Conservation (phyloP, 164 flowering plant species). For the Tetracentron sinense region DNA sequence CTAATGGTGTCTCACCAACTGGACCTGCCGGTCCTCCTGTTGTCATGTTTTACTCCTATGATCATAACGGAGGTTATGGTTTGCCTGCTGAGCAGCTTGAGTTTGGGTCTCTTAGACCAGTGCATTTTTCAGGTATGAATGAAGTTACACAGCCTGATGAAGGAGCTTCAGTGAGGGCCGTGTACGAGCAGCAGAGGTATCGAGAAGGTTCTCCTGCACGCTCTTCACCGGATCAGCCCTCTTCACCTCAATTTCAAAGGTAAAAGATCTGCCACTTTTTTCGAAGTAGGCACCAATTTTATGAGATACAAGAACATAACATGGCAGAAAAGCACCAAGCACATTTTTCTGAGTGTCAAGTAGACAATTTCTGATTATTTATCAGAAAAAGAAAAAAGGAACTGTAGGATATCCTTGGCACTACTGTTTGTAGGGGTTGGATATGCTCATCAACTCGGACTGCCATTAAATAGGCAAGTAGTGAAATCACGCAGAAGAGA, state of each 20-base stretch:
- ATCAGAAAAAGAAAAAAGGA: too few relatives aligned
- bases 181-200: constrained; percentile 50
- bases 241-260: constrained; percentile 72
- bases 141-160: constrained; percentile 48
- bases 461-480: too few relatives aligned
- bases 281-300: too few relatives aligned
- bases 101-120: constrained; percentile 82
- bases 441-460: neutral
- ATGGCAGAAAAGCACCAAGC: too few relatives aligned
- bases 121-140: constrained; percentile 44
- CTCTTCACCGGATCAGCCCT: constrained; percentile 80
- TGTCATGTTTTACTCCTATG: constrained; percentile 82
- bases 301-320: too few relatives aligned
- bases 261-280: too few relatives aligned
- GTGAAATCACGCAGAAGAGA: neutral
- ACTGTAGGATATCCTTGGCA: too few relatives aligned
- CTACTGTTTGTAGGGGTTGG: neutral
- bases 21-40: constrained; percentile 63
- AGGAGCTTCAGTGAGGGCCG: constrained; percentile 38
- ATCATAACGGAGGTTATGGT: constrained; percentile 47
- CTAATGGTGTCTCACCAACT: constrained; percentile 50
- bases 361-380: too few relatives aligned
- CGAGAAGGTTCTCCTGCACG: constrained; percentile 40
- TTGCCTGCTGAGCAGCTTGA: constrained; percentile 69
- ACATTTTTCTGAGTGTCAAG: too few relatives aligned